Evolutionary conservation across 148 eudicot species (phyloP).

Genomic region (Diospyros lotus): DNA sequence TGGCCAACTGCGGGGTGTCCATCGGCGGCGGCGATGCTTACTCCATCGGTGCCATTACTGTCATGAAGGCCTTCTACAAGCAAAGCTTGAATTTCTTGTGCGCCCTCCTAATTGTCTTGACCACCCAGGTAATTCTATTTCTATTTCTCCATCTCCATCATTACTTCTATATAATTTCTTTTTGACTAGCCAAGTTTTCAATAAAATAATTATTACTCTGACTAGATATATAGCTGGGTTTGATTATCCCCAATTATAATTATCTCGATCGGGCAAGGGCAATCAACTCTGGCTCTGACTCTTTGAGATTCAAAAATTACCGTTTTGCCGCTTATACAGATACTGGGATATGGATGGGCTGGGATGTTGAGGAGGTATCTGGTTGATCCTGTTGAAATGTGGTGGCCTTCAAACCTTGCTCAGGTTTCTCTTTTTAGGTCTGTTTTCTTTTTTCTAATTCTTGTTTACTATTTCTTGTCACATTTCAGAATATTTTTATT

Average conservation of each 20-base stretch:
- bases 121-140: constrained; percentile 59
- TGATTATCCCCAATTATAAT: too few species aligned
- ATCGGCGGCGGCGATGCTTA: constrained; percentile 93
- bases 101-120: constrained; percentile 65
- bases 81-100: constrained; percentile 62
- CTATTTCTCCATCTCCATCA: background rate
- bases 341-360: constrained; percentile 98
- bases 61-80: constrained; percentile 90
- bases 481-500: too few species aligned
- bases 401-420: constrained; percentile 99
- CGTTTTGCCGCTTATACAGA: constrained; percentile 27
- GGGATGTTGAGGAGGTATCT: constrained; percentile 87
- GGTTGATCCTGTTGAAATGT: constrained; percentile 97
- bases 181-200: background rate
- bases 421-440: constrained; percentile 98
- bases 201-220: too few species aligned
- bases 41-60: constrained; percentile 90
- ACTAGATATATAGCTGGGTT: too few species aligned
- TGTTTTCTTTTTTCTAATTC: background rate
- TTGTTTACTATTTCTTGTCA: too few species aligned
- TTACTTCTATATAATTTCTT: background rate
- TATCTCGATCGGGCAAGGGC: too few species aligned
- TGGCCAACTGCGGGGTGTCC: constrained; percentile 85
- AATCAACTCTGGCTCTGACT: too few species aligned
- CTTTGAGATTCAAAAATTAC: too few species aligned